Evolutionary conservation across 345 rosid species (phyloP).

Genomic region (Cardamine chenopodiifolia): DNA sequence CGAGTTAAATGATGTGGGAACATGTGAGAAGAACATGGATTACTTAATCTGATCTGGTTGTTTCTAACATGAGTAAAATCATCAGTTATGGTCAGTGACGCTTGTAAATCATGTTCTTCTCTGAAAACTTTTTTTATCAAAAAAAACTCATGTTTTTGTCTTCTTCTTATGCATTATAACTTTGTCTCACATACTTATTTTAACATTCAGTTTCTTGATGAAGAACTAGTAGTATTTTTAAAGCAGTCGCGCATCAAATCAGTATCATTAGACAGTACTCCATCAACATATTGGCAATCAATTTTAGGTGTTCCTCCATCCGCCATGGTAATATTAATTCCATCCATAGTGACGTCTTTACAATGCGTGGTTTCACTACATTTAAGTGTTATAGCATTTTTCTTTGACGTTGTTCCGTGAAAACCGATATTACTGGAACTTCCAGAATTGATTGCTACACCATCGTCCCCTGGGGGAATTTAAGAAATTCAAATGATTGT

Average conservation of each 20-base stretch:
- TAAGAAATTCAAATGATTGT: background rate
- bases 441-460: constrained; percentile 38
- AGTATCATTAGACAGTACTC: constrained; percentile 10
- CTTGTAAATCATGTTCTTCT: constrained; percentile 28
- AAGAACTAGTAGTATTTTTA: background rate
- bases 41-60: constrained; percentile 29
- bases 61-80: constrained; percentile 21
- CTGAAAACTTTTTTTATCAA: background rate
- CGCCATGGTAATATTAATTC: constrained; percentile 24
- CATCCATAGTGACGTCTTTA: constrained; percentile 19
- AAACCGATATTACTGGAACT: constrained; percentile 18
- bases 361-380: constrained; percentile 32
- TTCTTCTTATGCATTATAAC: too few relatives aligned
- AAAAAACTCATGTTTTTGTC: too few relatives aligned
- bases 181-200: too few relatives aligned
- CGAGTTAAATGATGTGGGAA: constrained; percentile 8
- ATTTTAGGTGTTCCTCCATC: constrained; percentile 24
- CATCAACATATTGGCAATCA: constrained; percentile 30
- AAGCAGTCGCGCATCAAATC: constrained; percentile 20
- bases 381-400: constrained; percentile 12
- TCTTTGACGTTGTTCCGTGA: constrained; percentile 16
- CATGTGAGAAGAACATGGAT: constrained; percentile 37
- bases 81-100: constrained; percentile 30
- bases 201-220: too few relatives aligned
- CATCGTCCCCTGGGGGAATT: constrained; percentile 31